These are phyloP conservation scores for Hibiscus tridactylites DNA, from an alignment of 345 rosid species.

Conservation along the genomic window DNA sequence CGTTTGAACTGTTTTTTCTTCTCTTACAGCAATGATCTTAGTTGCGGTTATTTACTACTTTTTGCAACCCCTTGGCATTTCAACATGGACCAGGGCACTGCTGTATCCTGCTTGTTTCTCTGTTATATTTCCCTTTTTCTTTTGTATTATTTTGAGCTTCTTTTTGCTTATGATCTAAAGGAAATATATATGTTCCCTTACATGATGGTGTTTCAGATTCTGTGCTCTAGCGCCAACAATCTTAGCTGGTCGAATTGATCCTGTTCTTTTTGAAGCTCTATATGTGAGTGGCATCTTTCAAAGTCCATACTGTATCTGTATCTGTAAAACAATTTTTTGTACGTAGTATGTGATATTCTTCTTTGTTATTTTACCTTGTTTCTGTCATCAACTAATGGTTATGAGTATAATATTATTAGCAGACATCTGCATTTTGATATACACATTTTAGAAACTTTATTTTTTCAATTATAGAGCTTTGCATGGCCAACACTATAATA, in stretches of 20 bases:
- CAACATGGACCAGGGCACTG: constrained; percentile 52
- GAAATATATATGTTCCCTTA: constrained; percentile 19
- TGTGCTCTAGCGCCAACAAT: constrained; percentile 79
- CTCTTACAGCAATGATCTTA: constrained; percentile 57
- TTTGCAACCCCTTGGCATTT: constrained; percentile 43
- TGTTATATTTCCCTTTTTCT: not conserved
- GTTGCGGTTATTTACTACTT: constrained; percentile 62
- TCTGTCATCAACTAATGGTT: not conserved
- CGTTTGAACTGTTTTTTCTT: constrained; percentile 17
- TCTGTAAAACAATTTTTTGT: not conserved
- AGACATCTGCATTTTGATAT: not conserved
- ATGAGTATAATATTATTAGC: not conserved
- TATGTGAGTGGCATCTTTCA: constrained; percentile 44
- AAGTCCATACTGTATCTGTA: not conserved
- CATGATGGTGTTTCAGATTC: constrained; percentile 41
- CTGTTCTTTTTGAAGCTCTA: constrained; percentile 80
- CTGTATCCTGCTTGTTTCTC: constrained; percentile 46
- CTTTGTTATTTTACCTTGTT: not conserved
- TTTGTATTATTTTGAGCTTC: not conserved
- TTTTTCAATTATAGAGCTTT: not conserved
- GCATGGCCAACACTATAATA: not conserved
- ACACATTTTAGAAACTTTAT: not conserved
- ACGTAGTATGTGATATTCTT: not conserved
- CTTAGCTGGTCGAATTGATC: constrained; percentile 75
- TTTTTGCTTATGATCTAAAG: not conserved